Base-by-base conservation (phyloP, 2,329 filamentous ascomycete genomes). In the Bimuria novae-zelandiae region DNA sequence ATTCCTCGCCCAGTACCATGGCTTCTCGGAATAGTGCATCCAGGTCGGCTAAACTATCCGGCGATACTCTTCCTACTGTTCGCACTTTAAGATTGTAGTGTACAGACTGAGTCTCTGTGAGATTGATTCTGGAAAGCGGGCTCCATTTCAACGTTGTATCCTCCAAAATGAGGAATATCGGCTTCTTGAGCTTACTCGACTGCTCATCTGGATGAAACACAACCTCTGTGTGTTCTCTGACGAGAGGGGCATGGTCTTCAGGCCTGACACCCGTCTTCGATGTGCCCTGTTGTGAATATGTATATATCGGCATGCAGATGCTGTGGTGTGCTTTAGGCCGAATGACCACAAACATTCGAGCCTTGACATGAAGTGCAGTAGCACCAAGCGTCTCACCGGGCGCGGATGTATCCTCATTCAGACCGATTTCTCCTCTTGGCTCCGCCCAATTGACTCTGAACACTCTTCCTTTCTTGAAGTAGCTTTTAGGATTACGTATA, bases 401-500 rank as follows among this genome's bases (percentile, higher is more conserved):
- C 12, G 11, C 2, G 12, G 39, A 25, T 14, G 25, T 21, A 12
- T 12, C 6, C 6, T 30, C 40, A 21, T 10, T 29, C 19, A 25
- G 12, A 30, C 16, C 16, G 2, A 43, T 3, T 30, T 43, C 40
- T 8, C 40, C 40, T 25, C 19, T 42, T 30, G 40, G 40, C 16
- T 43, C 40, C 3, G 40, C n/a, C 40, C 40, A 43, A 43, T 3
- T 29, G n/a, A 43, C 25, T 30, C 30, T 43, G n/a, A 43, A 43
- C n/a, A 43, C 25, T 32, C 40, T 29, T 4, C 40, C 40, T 30
- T 43, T 43, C 23, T 43, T 43, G 25, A 43, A 43, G 27, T 43
- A 43, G n/a, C 7, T 17, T 32, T 25, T 21, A 2, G 27, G 40
- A n/a, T 32, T 43, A 3, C 40, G 40, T 30, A 43, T 43, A 11